Conservation (phyloP, 2,329 filamentous ascomycete species). For the Lachnellula subtilissima region DNA sequence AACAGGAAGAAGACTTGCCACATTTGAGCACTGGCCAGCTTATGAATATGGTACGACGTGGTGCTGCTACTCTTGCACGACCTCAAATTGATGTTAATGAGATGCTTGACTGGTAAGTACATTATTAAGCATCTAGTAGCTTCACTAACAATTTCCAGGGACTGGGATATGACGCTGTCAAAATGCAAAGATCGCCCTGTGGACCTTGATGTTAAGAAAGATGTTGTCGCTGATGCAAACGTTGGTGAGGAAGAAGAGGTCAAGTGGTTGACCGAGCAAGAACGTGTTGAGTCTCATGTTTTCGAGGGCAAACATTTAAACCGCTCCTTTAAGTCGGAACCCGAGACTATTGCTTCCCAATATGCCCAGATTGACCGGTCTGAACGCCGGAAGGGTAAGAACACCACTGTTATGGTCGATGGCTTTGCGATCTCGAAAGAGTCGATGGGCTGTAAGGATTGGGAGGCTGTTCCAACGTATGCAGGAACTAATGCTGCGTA, state of each 20-base stretch:
- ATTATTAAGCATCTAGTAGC: background rate
- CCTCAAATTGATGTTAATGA: slow-evolving; percentile 50
- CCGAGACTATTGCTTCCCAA: slow-evolving; percentile 33
- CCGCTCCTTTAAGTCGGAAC: slow-evolving; percentile 27
- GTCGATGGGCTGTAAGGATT: slow-evolving; percentile 45
- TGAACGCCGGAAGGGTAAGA: slow-evolving; percentile 50
- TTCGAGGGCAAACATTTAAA: slow-evolving; percentile 52
- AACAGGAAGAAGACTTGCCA: slow-evolving; percentile 42
- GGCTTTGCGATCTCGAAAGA: slow-evolving; percentile 54
- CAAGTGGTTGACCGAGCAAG: slow-evolving; percentile 51
- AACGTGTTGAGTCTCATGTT: slow-evolving; percentile 51
- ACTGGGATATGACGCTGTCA: slow-evolving; percentile 47
- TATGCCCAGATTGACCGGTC: slow-evolving; percentile 34
- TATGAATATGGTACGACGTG: slow-evolving; percentile 49
- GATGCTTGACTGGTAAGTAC: slow-evolving; percentile 46
- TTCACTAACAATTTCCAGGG: slow-evolving; percentile 30
- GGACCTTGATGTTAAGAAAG: slow-evolving; percentile 36
- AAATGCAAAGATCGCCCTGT: slow-evolving; percentile 49
- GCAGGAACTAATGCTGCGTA: slow-evolving; percentile 50
- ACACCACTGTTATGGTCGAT: slow-evolving; percentile 52
- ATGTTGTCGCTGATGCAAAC: slow-evolving; percentile 27
- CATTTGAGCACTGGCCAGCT: slow-evolving; percentile 47
- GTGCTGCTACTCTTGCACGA: slow-evolving; percentile 47
- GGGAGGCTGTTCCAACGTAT: slow-evolving; percentile 54
- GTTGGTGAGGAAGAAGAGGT: slow-evolving; percentile 45